Evolutionary conservation across 305 asterid genomes (phyloP).

Genomic region (Rubia tinctorum): DNA sequence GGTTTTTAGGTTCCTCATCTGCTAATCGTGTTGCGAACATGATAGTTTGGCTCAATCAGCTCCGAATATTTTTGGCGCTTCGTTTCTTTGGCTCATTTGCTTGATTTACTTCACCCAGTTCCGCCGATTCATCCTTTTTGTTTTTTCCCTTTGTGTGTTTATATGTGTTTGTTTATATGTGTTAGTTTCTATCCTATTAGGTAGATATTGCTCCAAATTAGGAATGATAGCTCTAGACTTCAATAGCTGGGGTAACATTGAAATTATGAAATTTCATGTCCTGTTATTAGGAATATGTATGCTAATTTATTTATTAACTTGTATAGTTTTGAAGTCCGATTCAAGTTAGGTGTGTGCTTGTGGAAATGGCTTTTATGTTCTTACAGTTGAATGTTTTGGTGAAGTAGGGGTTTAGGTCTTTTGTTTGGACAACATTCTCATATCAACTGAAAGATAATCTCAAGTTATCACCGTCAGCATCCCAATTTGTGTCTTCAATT

Average conservation of each 20-base stretch:
- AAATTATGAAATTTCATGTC: too few species aligned
- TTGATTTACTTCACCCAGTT: conserved; percentile 96
- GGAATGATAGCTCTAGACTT: too few species aligned
- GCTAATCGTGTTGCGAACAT: conserved; percentile 25
- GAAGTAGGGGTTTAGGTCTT: conserved; percentile 92
- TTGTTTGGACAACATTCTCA: conserved; percentile 95
- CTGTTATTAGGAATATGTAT: background rate
- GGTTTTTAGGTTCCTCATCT: background rate
- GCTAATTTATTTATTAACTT: background rate
- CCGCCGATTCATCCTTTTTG: conserved; percentile 2
- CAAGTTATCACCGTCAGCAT: conserved; percentile 82
- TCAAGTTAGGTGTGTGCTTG: background rate
- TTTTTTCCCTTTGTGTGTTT: background rate
- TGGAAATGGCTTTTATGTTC: too few species aligned
- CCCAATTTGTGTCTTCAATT: conserved; percentile 85
- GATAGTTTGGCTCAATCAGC: conserved; percentile 64
- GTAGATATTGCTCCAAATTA: too few species aligned
- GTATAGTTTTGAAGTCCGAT: background rate
- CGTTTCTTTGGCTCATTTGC: conserved; percentile 90
- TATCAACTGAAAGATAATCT: conserved; percentile 85
- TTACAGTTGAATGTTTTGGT: conserved; percentile 27
- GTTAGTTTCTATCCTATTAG: too few species aligned
- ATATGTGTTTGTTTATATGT: background rate
- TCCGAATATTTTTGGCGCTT: conserved; percentile 72
- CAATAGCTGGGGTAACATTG: too few species aligned